These are phyloP conservation scores for Diophrys appendiculata DNA, from an alignment of 73 alveolate genomes.

Conservation along the genomic window DNA sequence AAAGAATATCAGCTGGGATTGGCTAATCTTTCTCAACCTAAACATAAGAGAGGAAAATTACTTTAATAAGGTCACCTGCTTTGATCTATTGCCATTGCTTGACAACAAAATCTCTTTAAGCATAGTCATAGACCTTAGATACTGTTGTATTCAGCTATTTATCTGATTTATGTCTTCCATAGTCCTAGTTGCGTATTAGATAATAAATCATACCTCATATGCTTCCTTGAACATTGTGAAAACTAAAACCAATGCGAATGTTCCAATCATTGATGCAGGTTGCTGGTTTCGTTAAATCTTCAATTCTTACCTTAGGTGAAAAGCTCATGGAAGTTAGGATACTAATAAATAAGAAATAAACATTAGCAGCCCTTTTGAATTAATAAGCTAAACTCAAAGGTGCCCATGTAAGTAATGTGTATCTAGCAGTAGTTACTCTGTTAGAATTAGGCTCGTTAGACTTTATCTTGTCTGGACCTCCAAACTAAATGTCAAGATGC, in stretches of 20 bases:
- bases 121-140: not conserved
- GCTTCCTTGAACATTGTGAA: constrained; percentile 91
- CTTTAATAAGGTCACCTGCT: constrained; percentile 58
- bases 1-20: constrained; percentile 82
- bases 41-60: no score
- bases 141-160: constrained; percentile 24
- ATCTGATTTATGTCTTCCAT: constrained; percentile 48
- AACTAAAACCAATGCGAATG: constrained; percentile 77
- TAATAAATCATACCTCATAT: no score
- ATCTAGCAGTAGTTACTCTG: constrained; percentile 33
- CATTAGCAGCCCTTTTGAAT: constrained; percentile 79
- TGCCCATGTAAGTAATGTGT: constrained; percentile 44
- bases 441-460: no score
- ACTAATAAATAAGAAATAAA: constrained; percentile 76
- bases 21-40: constrained; percentile 62
- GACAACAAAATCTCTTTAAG: constrained; percentile 5
- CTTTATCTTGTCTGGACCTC: no score
- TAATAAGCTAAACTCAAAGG: constrained; percentile 47
- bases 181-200: constrained; percentile 68
- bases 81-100: constrained; percentile 45
- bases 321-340: constrained; percentile 83
- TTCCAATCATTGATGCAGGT: constrained; percentile 89
- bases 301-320: constrained; percentile 87
- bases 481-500: no score
- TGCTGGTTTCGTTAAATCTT: constrained; percentile 66